A percentile compares a stretch with the other conserved stretches of the same genome.
Conservation (phyloP, 257 asterid genomes). For the Rehmannia glutinosa region DNA sequence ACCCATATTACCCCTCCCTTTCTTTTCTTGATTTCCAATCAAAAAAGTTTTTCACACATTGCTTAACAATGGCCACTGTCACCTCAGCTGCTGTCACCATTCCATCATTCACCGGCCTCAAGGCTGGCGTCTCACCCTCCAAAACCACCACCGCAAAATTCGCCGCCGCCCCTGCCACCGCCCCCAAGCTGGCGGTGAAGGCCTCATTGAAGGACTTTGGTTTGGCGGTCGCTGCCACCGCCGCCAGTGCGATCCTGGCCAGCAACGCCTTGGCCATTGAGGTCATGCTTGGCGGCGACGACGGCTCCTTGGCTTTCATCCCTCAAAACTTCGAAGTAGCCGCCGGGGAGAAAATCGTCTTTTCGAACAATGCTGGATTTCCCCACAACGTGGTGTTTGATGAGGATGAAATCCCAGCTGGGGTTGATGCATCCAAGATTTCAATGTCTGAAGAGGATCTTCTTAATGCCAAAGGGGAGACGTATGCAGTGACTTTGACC, state of each 20-base stretch:
- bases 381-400: constrained; percentile 76
- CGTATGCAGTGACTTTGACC: constrained; percentile 49
- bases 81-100: constrained; percentile 56
- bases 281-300: constrained; percentile 46
- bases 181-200: constrained; percentile 35
- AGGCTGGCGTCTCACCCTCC: constrained; percentile 30
- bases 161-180: constrained; percentile 20
- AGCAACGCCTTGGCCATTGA: constrained; percentile 57
- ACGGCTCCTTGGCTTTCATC: constrained; percentile 45
- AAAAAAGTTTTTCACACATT: neutral
- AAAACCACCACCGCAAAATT: constrained; percentile 27
- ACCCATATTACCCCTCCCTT: no score
- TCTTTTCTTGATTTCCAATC: constrained; percentile 18
- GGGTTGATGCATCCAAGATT: constrained; percentile 55
- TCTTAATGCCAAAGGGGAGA: constrained; percentile 57
- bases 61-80: constrained; percentile 34
- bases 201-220: constrained; percentile 52
- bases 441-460: constrained; percentile 52
- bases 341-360: constrained; percentile 59
- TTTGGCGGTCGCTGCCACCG: constrained; percentile 45
- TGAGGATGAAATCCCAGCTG: constrained; percentile 63
- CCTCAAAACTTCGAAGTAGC: constrained; percentile 39
- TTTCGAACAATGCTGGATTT: constrained; percentile 62
- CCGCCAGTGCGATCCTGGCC: constrained; percentile 48
- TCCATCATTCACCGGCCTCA: constrained; percentile 60